These are phyloP conservation scores for Tetrahymena malaccensis DNA, from an alignment of 73 alveolate species.

Conservation along the genomic window DNA sequence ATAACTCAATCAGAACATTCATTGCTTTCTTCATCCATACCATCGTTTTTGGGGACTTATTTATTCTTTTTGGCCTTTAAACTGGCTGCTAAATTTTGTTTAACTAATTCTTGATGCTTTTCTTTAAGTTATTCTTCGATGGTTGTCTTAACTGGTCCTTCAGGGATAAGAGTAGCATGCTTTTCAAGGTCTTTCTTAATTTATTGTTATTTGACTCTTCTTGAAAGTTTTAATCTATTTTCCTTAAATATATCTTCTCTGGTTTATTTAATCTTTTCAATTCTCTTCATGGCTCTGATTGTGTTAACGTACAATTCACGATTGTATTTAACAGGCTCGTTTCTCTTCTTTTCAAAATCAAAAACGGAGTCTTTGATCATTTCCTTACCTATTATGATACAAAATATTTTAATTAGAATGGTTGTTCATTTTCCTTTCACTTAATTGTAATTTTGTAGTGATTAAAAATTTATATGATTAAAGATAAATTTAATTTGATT, in stretches of 20 bases:
- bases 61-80: background rate
- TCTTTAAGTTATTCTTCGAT: background rate
- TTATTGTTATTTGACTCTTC: background rate
- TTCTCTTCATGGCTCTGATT: slow-evolving; percentile 92
- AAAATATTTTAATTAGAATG: too few species aligned
- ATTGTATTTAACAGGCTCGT: slow-evolving; percentile 88
- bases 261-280: slow-evolving; percentile 80
- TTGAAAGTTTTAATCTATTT: slow-evolving; percentile 22
- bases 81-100: background rate
- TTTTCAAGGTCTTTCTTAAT: background rate
- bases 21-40: background rate
- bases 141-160: background rate
- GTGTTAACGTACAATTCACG: slow-evolving; percentile 85
- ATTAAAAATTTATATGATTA: too few species aligned
- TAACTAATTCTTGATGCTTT: background rate
- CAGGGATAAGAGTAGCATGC: background rate
- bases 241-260: slow-evolving; percentile 87
- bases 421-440: background rate
- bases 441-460: background rate
- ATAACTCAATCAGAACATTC: background rate
- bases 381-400: slow-evolving; percentile 76
- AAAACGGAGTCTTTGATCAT: slow-evolving; percentile 92
- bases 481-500: background rate
- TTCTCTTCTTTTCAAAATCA: slow-evolving; percentile 94
- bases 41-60: background rate